Evolutionary conservation across 75 land plant species (phyloP), one percentile per base, ranked within the genome.

Genomic region (Larix kaempferi): DNA sequence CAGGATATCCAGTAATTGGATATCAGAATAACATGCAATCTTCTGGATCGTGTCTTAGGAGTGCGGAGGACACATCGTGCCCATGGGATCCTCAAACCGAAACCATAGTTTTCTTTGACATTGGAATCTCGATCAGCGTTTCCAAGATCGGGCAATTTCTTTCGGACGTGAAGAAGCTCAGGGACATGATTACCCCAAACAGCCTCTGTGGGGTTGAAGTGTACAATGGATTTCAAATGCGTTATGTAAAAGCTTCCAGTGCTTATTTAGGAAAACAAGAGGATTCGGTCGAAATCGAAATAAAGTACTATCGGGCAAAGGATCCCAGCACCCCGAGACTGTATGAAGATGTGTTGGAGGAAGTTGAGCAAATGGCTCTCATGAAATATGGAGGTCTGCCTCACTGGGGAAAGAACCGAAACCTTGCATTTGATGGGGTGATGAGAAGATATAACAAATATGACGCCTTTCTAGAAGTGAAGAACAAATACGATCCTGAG

Each of bases 321-420:
- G 88, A 86, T 80, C 86, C 88, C 1, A 63, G 61, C 65, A 76
- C 66, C 5, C 91, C 97, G 0, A 75, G 94, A 54, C 84, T 94
- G 1, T 75, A 82, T 49, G 86, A 92, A 71, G 97, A 92, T 74
- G 81, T 94, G 14, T 59, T 85, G 17, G 92, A 94, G 74, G 97
- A 94, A 77, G 65, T 94, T 0, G 97, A 94, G 74, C 97, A 94
- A 79, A 83, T 94, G 73, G 89, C 74, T 23, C 4, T 92, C 12
- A 80, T 85, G 84, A 94, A 94, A 81, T 90, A 94, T 57, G 88
- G 83, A 1, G 94, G 71, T 0, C 71, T 85, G 21, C 97, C 97
- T 23, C 97, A 94, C 35, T 94, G 97, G 97, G 97, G 94, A 13
- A 94, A 94, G 82, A 94, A 92, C 65, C 55, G 97, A 33, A 86